These are phyloP conservation scores for Xanthoceras sorbifolium DNA, from an alignment of 345 rosid genomes.

Conservation along the genomic window DNA sequence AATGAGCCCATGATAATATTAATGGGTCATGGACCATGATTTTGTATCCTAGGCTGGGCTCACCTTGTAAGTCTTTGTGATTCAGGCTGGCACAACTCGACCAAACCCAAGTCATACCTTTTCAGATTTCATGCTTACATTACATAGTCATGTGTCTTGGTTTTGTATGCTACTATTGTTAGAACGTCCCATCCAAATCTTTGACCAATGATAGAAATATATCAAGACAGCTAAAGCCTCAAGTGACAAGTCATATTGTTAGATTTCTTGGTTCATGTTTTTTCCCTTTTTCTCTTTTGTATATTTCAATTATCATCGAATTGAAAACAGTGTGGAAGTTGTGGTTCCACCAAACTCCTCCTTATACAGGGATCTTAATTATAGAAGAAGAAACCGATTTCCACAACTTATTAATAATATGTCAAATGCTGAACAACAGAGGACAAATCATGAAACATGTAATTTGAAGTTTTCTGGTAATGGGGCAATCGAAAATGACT, in stretches of 20 bases:
- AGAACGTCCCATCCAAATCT: background rate
- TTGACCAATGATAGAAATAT: background rate
- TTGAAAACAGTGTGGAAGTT: background rate
- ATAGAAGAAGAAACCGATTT: slow-evolving; percentile 6
- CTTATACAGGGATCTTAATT: background rate
- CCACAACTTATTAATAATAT: background rate
- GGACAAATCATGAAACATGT: slow-evolving; percentile 36
- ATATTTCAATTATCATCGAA: background rate
- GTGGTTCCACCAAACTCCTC: slow-evolving; percentile 29
- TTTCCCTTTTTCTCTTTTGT: too few species aligned
- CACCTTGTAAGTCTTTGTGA: too few species aligned
- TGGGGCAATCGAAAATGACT: slow-evolving; percentile 28
- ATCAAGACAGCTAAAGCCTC: background rate
- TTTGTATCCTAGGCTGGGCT: background rate
- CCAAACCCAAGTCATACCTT: background rate
- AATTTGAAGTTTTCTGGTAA: slow-evolving; percentile 22
- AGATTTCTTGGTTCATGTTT: background rate
- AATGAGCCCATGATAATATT: too few species aligned
- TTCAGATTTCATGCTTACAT: background rate
- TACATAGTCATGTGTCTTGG: background rate
- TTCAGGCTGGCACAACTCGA: background rate
- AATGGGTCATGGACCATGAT: background rate
- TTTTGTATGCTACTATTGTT: background rate
- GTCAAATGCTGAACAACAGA: background rate
- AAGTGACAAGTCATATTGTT: background rate